These are phyloP conservation scores for Verbena officinalis DNA, from an alignment of 257 asterid species.

Conservation along the genomic window DNA sequence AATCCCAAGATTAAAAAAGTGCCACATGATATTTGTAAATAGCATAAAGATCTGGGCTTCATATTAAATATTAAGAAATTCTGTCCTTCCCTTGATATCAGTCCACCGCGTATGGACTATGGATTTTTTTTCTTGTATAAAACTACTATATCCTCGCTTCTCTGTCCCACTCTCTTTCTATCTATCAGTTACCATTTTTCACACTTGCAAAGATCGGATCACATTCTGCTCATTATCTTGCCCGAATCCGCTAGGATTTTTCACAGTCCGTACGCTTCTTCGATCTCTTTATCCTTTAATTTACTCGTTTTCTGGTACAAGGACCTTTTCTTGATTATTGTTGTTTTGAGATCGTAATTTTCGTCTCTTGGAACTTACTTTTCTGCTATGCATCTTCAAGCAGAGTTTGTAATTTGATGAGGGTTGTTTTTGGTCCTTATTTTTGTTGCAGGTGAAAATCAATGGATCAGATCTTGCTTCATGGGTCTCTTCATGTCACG, in stretches of 20 bases:
- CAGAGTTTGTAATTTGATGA: constrained; percentile 13
- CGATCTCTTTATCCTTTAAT: constrained; percentile 13
- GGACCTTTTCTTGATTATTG: not conserved
- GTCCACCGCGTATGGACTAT: constrained; percentile 28
- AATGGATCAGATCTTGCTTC: constrained; percentile 62
- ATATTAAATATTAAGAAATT: not conserved
- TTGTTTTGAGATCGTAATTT: not conserved
- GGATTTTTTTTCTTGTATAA: not conserved
- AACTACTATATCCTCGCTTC: constrained; percentile 13
- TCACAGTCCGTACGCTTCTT: constrained; percentile 14
- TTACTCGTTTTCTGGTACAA: not conserved
- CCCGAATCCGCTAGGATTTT: constrained; percentile 3
- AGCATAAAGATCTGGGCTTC: constrained; percentile 30
- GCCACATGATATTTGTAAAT: constrained; percentile 12
- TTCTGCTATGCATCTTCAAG: not conserved
- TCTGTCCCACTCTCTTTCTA: not conserved
- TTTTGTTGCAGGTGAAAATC: constrained; percentile 33
- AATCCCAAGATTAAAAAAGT: constrained; percentile 10
- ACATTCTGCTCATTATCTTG: constrained; percentile 6
- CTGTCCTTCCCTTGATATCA: constrained; percentile 3
- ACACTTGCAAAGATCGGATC: constrained; percentile 35
- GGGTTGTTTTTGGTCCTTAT: not conserved
- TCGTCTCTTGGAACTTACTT: not conserved
- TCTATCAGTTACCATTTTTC: constrained; percentile 4
- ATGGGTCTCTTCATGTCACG: constrained; percentile 60